A percentile compares a stretch with the other conserved stretches of the same genome.
These are phyloP conservation scores for Hansenula sp. DNA, from an alignment of 1,139 yeast genomes.

Conservation along the genomic window DNA sequence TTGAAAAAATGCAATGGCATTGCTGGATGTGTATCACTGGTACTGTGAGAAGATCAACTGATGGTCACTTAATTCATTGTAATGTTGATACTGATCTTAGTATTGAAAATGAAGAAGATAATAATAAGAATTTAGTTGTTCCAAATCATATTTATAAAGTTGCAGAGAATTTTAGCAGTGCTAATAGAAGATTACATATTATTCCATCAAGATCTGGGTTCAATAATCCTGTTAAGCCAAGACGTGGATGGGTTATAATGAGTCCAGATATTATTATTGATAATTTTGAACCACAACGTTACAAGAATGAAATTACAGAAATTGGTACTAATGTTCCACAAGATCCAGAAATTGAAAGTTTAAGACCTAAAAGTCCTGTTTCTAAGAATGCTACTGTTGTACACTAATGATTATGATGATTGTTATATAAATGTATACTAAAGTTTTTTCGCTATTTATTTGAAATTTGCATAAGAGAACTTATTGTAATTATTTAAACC, in stretches of 20 bases:
- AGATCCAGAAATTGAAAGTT: conserved; percentile 65
- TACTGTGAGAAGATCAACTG: conserved; percentile 81
- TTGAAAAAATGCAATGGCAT: conserved; percentile 74
- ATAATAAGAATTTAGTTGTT: conserved; percentile 38
- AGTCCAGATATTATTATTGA: conserved; percentile 78
- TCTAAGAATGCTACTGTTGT: conserved; percentile 19
- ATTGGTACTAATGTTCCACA: conserved; percentile 56
- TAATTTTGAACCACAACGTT: conserved; percentile 53
- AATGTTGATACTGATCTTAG: conserved; percentile 87
- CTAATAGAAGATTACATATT: conserved; percentile 78
- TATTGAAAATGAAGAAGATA: conserved; percentile 40
- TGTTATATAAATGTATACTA: not conserved
- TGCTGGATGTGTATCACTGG: conserved; percentile 98
- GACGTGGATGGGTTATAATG: conserved; percentile 90
- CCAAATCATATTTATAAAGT: conserved; percentile 77
- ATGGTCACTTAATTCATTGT: conserved; percentile 82
- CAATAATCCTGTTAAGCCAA: conserved; percentile 57
- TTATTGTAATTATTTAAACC: conserved; percentile 33
- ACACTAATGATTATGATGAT: not conserved
- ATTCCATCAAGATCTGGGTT: conserved; percentile 67
- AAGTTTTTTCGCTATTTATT: no score
- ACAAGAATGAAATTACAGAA: conserved; percentile 35
- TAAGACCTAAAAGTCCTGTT: conserved; percentile 81
- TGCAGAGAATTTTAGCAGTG: conserved; percentile 86
- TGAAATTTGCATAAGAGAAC: not conserved